Evolutionary conservation across 495 filamentous ascomycete species (phyloP), one percentile per base, ranked within the genome.

Genomic region (Parathielavia hyrcaniae): DNA sequence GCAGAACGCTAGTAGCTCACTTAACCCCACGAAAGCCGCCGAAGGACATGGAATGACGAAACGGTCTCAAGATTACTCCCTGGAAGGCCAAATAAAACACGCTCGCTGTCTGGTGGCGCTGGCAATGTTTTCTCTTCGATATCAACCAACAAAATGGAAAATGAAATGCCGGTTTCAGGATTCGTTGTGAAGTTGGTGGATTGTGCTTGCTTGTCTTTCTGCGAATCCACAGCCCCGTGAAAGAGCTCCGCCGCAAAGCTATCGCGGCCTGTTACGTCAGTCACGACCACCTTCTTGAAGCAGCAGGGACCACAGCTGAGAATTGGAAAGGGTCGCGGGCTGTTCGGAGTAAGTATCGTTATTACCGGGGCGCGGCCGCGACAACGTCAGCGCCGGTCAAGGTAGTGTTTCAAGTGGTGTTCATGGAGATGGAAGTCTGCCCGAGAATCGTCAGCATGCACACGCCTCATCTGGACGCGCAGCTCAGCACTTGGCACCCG

Each of bases 221-320:
- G 23, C 11, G 12, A 36, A 49, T 54, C 67, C 63, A 57, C 10
- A 23, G 11, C 12, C 26, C 26, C 6, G 26, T 30, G 26, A 30
- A 30, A 30, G 20, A 46, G 45, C 45, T 47, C 16, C 67, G 67
- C 67, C 67, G 41, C 67, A 52, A 61, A 50, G 59, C 53, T 58
- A 40, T 52, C 62, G 67, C 64, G 67, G 64, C 62, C 40, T 19
- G 59, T 69, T 69, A 69, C 67, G 67, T 63, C 57, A 60, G 55
- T 61, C 35, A 19, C 35, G 39, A 19, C n/a, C 16, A n/a, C 17
- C 19, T 30, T 5, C 12, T 32, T 8, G 14, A 10, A 19, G 10
- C 23, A 1, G 26, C 7, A 7, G n/a, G 32, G 47, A 22, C 13
- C 9, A 30, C 44, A 30, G 19, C 6, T 7, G 20, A 30, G 26